Evolutionary conservation across 208 protist genomes (phyloP), one percentile per base, ranked within the genome.

Genomic region (Trypanosoma vivax): DNA sequence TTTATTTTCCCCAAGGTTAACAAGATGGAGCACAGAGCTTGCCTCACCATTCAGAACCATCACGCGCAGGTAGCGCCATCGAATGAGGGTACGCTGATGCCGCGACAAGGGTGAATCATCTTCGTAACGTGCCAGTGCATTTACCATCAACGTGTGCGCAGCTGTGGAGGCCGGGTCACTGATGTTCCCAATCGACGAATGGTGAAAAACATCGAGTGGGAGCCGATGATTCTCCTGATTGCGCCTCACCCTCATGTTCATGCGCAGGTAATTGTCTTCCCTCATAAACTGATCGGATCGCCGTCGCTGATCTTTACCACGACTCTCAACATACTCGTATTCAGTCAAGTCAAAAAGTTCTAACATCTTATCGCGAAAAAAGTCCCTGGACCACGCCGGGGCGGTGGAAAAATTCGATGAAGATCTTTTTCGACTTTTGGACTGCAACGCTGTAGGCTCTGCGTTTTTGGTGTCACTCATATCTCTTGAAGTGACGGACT

Each of bases 41-140:
- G 82, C 86, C 63, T 88, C 77, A 2, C 86, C 86, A 35, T 81
- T 90, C n/a, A 72, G 41, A 21, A 93, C 86, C 28, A 93, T 69
- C 3, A 74, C 59, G 18, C 86, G 81, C 18, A 93, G 50, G 56
- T 77, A 93, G 38, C 77, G 68, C 82, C 86, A 93, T 16, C 86
- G 81, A 42, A 79, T 64, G 34, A 62, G 63, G 2, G 79, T 80
- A 54, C 86, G 60, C 37, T 60, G 31, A 25, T 55, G 33, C 40
- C 50, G 14, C 19, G 64, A 43, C 29, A 74, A 56, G 39, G 40
- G 31, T 28, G 71, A 68, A 14, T 76, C 76, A 19, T 59, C 60
- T 18, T 65, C 48, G 21, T 77, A 48, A 24, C 55, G 57, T 23
- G 55, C 63, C 0, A 93, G 37, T 4, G 60, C 68, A 41, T 73